Evolutionary conservation across 495 filamentous ascomycete species (phyloP).

Genomic region (Penicillium diatomitis): DNA sequence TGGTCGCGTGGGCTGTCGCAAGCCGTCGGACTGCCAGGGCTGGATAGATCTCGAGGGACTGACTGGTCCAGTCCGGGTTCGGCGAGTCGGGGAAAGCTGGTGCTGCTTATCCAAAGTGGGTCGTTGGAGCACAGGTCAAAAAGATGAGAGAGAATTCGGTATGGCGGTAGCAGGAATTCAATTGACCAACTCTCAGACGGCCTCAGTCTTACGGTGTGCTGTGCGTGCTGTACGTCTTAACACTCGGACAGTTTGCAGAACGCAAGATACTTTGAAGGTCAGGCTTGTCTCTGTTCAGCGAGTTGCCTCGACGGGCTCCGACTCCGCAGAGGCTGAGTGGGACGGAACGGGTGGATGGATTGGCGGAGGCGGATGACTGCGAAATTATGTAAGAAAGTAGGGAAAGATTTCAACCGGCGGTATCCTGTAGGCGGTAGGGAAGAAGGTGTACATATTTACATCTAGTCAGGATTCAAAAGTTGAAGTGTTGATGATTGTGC

Average conservation of each 20-base stretch:
- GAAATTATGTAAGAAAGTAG: slow-evolving; percentile 7
- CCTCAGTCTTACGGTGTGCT: too few relatives aligned
- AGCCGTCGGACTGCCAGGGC: slow-evolving; percentile 3
- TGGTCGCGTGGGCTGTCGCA: neutral
- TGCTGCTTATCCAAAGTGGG: neutral
- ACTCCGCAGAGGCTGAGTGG: slow-evolving; percentile 9
- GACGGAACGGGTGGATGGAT: too few relatives aligned
- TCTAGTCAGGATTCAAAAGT: too few relatives aligned
- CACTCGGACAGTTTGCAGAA: neutral
- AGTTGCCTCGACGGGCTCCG: neutral
- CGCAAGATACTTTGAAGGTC: neutral
- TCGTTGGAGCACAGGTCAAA: neutral
- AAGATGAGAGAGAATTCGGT: neutral
- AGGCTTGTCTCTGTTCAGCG: neutral
- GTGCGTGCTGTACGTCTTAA: too few relatives aligned
- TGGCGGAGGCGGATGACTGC: slow-evolving; percentile 2
- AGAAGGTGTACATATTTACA: too few relatives aligned
- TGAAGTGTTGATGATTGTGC: too few relatives aligned
- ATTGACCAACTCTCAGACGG: too few relatives aligned
- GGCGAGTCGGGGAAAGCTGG: slow-evolving; percentile 2
- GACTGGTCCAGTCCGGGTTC: neutral
- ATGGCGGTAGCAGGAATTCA: too few relatives aligned
- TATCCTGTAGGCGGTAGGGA: too few relatives aligned
- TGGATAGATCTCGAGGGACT: neutral
- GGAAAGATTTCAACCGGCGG: neutral